Evolutionary conservation across 805 yeast species (phyloP).

Genomic region (Saccharomycopsis javanensis): DNA sequence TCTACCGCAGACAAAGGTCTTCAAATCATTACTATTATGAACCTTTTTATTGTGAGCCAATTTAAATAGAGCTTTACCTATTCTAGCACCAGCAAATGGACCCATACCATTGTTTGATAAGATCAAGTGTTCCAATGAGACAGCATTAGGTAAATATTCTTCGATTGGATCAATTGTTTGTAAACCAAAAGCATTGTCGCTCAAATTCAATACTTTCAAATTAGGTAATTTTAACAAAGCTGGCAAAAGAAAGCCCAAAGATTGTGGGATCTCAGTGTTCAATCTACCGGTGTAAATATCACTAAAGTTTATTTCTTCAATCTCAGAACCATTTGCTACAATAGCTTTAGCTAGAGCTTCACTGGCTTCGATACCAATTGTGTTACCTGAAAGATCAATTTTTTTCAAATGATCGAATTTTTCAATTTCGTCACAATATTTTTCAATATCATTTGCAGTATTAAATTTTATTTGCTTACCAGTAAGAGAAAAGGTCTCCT

Average conservation of each 20-base stretch:
- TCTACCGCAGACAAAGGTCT: constrained; percentile 92
- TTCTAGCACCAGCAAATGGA: constrained; percentile 92
- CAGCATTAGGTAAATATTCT: constrained; percentile 61
- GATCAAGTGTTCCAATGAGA: constrained; percentile 74
- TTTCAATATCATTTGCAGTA: constrained; percentile 58
- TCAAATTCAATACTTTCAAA: constrained; percentile 65
- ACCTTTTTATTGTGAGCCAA: constrained; percentile 54
- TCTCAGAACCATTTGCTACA: constrained; percentile 27
- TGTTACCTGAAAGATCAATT: constrained; percentile 84
- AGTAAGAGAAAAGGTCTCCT: constrained; percentile 50
- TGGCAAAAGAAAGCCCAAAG: constrained; percentile 63
- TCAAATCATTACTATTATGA: constrained; percentile 30
- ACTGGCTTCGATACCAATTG: constrained; percentile 88
- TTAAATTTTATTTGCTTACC: constrained; percentile 74
- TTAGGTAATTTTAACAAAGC: constrained; percentile 61
- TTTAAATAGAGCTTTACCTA: constrained; percentile 74
- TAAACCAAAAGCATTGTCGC: constrained; percentile 96
- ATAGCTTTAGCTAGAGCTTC: constrained; percentile 53
- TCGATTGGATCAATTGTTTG: constrained; percentile 90
- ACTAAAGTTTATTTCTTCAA: constrained; percentile 70
- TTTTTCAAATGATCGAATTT: constrained; percentile 33
- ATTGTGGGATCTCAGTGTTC: constrained; percentile 86
- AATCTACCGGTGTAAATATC: constrained; percentile 93
- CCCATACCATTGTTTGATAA: constrained; percentile 97
- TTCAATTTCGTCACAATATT: constrained; percentile 51